Percentiles rank a stretch among this genome's conserved stretches.
Conservation (phyloP, 2,329 filamentous ascomycete species). For the Cladophialophora bantiana region DNA sequence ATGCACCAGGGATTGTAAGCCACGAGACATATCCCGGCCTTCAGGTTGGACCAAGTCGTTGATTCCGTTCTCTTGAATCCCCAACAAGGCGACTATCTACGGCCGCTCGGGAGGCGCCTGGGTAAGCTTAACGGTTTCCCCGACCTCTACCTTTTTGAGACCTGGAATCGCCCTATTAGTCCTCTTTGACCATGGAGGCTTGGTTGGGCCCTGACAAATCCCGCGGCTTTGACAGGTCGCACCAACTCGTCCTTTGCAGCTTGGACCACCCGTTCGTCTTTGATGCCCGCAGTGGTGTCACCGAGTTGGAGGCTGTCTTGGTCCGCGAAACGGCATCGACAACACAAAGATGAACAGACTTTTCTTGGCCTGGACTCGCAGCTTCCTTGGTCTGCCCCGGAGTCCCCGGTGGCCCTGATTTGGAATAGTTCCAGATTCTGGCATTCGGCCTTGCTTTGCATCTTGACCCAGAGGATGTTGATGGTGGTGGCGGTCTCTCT, state of each 20-base stretch:
- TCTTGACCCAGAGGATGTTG: conserved; percentile 1
- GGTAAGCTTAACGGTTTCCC: conserved; percentile 8
- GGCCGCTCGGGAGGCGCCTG: background rate
- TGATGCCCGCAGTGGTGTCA: conserved; percentile 25
- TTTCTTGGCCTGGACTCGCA: background rate
- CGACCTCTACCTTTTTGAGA: conserved; percentile 18
- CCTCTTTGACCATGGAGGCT: conserved; percentile 8
- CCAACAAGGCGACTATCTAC: background rate
- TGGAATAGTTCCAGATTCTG: conserved; percentile 31
- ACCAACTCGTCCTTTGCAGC: conserved; percentile 31
- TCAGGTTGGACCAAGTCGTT: conserved; percentile 6
- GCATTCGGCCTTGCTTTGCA: conserved; percentile 16
- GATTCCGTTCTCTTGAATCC: conserved; percentile 10
- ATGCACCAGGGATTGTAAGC: background rate
- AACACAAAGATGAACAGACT: background rate
- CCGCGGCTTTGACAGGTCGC: conserved; percentile 34
- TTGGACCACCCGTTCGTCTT: conserved; percentile 38
- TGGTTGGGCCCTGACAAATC: conserved; percentile 36
- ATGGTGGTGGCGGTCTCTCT: conserved; percentile 13
- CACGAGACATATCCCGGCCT: background rate
- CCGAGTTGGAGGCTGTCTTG: conserved; percentile 14
- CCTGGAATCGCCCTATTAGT: conserved; percentile 9
- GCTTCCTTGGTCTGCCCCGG: conserved; percentile 7
- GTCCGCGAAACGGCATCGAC: conserved; percentile 12
- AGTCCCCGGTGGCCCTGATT: conserved; percentile 12